phyloP scores from a whole-genome alignment of 371 early-diverging fungal genomes.

The Quaeritorhiza haematococci region DNA sequence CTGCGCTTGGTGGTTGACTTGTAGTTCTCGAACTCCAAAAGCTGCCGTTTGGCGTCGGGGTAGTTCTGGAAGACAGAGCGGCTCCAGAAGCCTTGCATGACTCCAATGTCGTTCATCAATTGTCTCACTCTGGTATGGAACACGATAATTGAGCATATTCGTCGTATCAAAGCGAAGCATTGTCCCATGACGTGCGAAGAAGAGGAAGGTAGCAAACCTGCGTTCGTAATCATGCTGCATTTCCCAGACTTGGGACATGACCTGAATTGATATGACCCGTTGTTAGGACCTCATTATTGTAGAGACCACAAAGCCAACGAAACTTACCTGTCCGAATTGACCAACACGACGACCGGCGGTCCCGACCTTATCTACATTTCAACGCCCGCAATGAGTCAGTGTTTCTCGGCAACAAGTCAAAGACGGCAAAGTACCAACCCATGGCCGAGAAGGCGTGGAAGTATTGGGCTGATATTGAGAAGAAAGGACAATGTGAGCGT shows the following conservation, averaged over 20 bases:
- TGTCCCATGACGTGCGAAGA: no score
- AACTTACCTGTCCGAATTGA: constrained; percentile 73
- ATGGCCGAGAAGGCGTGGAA: constrained; percentile 93
- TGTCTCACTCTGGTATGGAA: no score
- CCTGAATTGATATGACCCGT: no score
- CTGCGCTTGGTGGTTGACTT: constrained; percentile 74
- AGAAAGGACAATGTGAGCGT: no score
- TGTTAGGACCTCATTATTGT: no score
- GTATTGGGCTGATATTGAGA: no score
- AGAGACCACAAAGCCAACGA: no score
- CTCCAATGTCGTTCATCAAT: constrained; percentile 61
- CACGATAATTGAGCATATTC: no score
- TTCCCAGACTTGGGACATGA: constrained; percentile 77
- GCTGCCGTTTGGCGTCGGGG: constrained; percentile 68
- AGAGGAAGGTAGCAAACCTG: constrained; percentile 59
- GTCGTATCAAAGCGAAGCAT: no score
- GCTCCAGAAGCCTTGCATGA: constrained; percentile 63
- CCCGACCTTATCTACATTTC: constrained; percentile 66
- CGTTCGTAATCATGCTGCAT: constrained; percentile 88
- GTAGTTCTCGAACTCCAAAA: constrained; percentile 70
- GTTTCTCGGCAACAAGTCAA: background rate
- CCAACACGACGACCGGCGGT: constrained; percentile 87
- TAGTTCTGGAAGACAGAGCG: constrained; percentile 62
- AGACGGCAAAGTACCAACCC: constrained; percentile 31
- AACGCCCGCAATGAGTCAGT: no score